Percentiles rank a stretch among this genome's conserved stretches.
These are phyloP conservation scores for Solanum tarapatanum DNA, from an alignment of 257 asterid genomes.

Conservation along the genomic window DNA sequence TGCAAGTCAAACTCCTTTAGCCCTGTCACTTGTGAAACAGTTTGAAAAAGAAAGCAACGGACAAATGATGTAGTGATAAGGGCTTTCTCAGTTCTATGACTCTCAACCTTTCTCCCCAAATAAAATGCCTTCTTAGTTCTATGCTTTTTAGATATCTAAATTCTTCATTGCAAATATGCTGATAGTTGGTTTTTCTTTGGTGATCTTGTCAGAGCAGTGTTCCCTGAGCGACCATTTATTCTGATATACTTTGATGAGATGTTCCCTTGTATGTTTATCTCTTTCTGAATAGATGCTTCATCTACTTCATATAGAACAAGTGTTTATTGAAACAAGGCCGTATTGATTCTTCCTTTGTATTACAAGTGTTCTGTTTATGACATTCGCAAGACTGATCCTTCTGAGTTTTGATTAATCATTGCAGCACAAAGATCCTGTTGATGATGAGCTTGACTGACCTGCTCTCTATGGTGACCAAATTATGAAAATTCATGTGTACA, in stretches of 20 bases:
- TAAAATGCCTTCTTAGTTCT: not conserved
- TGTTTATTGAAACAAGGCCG: not conserved
- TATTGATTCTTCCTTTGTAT: not conserved
- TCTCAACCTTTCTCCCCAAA: not conserved
- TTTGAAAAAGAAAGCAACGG: not conserved
- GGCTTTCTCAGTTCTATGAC: not conserved
- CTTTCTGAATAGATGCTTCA: not conserved
- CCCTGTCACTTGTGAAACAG: not conserved
- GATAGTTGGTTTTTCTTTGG: not conserved
- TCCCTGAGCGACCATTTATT: not conserved
- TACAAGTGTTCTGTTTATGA: not conserved
- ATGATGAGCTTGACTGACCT: not conserved
- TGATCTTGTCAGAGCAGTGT: not conserved
- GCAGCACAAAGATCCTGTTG: conserved; percentile 4
- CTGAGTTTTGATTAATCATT: not conserved
- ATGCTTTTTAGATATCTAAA: not conserved
- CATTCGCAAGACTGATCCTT: not conserved
- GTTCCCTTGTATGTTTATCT: not conserved
- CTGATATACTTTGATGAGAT: not conserved
- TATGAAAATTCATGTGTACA: not conserved
- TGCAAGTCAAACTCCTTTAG: not conserved
- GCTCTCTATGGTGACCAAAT: not conserved
- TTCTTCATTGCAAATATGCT: not conserved
- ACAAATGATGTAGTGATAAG: not conserved
- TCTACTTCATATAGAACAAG: not conserved